Evolutionary conservation across 2,329 filamentous ascomycete species (phyloP).

Genomic region (Penicillium frequentans): DNA sequence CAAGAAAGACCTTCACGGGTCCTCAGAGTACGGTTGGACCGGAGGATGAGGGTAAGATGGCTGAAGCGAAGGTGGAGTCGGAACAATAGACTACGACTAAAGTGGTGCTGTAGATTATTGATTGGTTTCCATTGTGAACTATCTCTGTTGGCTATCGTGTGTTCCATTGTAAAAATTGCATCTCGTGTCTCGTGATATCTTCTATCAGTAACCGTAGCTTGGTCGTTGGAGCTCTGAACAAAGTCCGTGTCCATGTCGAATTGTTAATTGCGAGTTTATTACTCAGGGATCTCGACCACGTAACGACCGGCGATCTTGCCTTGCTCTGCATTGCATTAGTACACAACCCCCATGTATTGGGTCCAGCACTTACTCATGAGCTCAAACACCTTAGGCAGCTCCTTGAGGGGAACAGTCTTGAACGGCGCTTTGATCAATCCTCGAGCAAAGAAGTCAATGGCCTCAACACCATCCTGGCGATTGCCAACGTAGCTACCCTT

Average conservation of each 20-base stretch:
- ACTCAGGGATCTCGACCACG: slow-evolving; percentile 46
- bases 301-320: slow-evolving; percentile 45
- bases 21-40: slow-evolving; percentile 57
- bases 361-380: slow-evolving; percentile 55
- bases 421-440: slow-evolving; percentile 84
- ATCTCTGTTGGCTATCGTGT: neutral
- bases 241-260: neutral
- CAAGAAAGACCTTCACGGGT: slow-evolving; percentile 61
- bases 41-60: slow-evolving; percentile 18
- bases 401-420: slow-evolving; percentile 78
- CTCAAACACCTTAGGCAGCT: slow-evolving; percentile 78
- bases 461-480: slow-evolving; percentile 81
- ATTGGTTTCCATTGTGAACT: neutral
- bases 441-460: slow-evolving; percentile 81
- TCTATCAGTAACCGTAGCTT: neutral
- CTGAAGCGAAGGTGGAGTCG: slow-evolving; percentile 1
- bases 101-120: neutral
- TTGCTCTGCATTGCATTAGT: slow-evolving; percentile 31
- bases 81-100: neutral
- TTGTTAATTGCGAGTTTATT: neutral
- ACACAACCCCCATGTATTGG: neutral
- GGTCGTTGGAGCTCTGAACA: neutral
- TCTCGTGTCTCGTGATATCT: slow-evolving; percentile 5
- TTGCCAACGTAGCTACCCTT: slow-evolving; percentile 94
- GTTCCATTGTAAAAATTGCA: neutral